Percentiles rank a stretch among this genome's conserved stretches.
These are phyloP conservation scores for Sungouiozyma intestinalis DNA, from an alignment of 805 yeast species.

Conservation along the genomic window DNA sequence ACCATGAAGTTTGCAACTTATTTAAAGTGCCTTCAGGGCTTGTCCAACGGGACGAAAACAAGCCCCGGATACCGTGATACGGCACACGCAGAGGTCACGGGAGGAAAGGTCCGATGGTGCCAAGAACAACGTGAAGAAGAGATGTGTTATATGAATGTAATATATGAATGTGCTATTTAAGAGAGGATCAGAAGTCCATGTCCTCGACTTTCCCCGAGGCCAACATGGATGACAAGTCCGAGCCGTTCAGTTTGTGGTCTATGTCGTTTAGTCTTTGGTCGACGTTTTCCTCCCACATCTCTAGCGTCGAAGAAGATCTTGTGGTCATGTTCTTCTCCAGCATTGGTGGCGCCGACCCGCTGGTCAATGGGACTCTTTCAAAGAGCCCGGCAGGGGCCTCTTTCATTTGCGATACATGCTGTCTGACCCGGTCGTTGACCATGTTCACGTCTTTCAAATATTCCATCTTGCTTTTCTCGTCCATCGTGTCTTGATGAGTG, in stretches of 20 bases:
- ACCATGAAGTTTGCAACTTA: too few species aligned
- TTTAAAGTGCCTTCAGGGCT: too few species aligned
- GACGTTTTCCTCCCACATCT: constrained; percentile 32
- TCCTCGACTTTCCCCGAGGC: constrained; percentile 7
- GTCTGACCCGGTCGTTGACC: constrained; percentile 7
- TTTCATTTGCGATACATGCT: constrained; percentile 6
- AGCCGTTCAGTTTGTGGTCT: constrained; percentile 20
- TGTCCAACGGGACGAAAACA: too few species aligned
- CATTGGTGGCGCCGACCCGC: constrained; percentile 27
- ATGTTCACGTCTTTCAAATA: constrained; percentile 8
- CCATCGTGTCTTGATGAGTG: constrained; percentile 3
- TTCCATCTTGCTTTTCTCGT: constrained; percentile 6
- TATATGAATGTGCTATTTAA: neutral
- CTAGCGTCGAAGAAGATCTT: constrained; percentile 29
- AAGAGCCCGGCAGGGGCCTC: constrained; percentile 13
- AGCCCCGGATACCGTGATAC: neutral
- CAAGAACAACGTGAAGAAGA: too few species aligned
- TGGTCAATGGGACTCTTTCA: constrained; percentile 30
- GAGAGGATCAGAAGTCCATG: constrained; percentile 7
- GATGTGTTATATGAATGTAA: neutral
- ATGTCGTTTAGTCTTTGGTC: constrained; percentile 29
- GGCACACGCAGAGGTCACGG: neutral
- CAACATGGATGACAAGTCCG: constrained; percentile 13
- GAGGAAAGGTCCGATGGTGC: too few species aligned
- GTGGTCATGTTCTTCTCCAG: constrained; percentile 26